These are phyloP conservation scores for Lepidium campestre DNA, from an alignment of 441 rosid species.

Conservation along the genomic window DNA sequence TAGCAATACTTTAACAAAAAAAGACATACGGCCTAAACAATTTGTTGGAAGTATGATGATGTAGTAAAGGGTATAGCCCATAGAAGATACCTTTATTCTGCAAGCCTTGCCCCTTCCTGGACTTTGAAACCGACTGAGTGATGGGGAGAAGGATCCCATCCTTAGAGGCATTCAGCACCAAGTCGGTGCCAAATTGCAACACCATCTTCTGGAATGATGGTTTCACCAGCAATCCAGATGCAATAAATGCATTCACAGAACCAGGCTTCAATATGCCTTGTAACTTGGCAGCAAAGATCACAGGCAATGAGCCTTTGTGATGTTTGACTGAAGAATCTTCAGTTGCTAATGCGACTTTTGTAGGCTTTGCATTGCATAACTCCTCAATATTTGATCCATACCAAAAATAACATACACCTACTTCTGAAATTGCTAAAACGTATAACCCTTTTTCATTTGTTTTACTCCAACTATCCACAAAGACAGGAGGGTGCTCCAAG, in stretches of 20 bases:
- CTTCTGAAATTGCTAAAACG: conserved; percentile 80
- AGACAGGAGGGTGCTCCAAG: conserved; percentile 91
- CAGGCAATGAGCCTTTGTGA: conserved; percentile 44
- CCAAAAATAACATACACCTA: conserved; percentile 89
- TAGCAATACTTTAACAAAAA: neutral
- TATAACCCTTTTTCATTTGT: conserved; percentile 43
- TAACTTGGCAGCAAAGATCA: conserved; percentile 77
- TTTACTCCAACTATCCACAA: conserved; percentile 57
- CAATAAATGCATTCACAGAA: conserved; percentile 55
- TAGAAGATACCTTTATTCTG: conserved; percentile 48
- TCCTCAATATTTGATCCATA: conserved; percentile 58
- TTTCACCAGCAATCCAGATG: conserved; percentile 69
- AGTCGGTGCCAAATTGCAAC: conserved; percentile 58
- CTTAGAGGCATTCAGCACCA: conserved; percentile 53
- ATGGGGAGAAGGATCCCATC: conserved; percentile 73
- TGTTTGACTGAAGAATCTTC: conserved; percentile 38
- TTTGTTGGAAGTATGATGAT: neutral
- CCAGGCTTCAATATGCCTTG: conserved; percentile 55
- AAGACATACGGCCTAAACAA: neutral
- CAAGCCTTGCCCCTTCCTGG: conserved; percentile 42
- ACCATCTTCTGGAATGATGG: conserved; percentile 77
- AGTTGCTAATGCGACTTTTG: conserved; percentile 51
- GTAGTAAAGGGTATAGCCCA: conserved; percentile 1
- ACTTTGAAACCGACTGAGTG: conserved; percentile 40
- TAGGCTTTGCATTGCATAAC: conserved; percentile 52